Evolutionary conservation across 2,329 filamentous ascomycete species (phyloP), one percentile per base, ranked within the genome.

Genomic region (Pseudopithomyces chartarum): DNA sequence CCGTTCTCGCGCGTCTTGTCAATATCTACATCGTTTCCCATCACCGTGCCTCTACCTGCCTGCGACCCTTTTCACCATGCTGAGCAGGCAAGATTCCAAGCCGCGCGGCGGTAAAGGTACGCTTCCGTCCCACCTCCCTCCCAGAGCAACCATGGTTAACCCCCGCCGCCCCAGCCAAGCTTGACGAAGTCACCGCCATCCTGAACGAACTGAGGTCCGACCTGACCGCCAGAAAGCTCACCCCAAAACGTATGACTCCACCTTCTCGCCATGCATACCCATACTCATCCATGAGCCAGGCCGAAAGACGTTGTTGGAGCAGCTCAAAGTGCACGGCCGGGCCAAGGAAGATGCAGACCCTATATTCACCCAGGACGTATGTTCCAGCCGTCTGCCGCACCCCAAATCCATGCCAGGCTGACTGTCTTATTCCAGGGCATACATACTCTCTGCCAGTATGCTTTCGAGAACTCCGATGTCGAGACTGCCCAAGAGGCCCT

Each of bases 301-400:
- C 69, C 84, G 87, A 59, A 84, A 86, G 65, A 76, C 81, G 10
- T 71, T 77, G 15, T 78, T 88, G 19, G 76, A 82, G 50, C 76
- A 92, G 65, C 81, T 97, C 47, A 97, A 97, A 76, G 80, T 93
- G 32, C 85, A 90, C 67, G 90, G 92, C 6, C 87, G 92, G 58
- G 87, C 89, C 66, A 85, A 88, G 7, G 80, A 79, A 29, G 82
- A 91, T 75, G 87, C 92, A 26, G 89, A 89, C 56, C 89, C 91
- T 1, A 94, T 98, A 56, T 97, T 95, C 76, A 89, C 90, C n/a
- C 84, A 85, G 74, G 81, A 89, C 76, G 92, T 90, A 81, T 62
- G 80, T 59, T 49, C 26, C 44, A 20, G 39, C 22, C 17, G 46
- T 29, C n/a, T 42, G 15, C 38, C 36, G 36, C 12, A 26, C 22